Evolutionary conservation across 2,329 filamentous ascomycete genomes (phyloP), one percentile per base, ranked within the genome.

Genomic region (Calonectria hongkongensis): DNA sequence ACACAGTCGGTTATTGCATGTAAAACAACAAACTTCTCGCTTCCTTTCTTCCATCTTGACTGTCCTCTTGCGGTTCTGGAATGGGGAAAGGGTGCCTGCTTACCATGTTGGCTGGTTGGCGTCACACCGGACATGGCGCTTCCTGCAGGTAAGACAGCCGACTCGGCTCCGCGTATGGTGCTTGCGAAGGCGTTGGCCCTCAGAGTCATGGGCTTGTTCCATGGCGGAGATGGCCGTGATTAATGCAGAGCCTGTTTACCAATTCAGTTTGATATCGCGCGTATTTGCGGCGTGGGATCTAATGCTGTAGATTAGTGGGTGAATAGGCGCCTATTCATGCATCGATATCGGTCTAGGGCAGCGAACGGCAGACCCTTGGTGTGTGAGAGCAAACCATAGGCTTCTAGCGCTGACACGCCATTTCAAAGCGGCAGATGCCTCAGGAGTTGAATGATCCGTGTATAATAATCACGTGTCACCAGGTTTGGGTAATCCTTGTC

Each of bases 101-200:
- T 56, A 56, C 51, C 51, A 56, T 18, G 28, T 36, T 30, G 77
- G 77, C 2, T 67, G 66, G 16, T 41, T 66, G 1, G 73, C 77
- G 27, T 79, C 77, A 16, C 77, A 79, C 3, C 77, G 76, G 9
- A 79, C 71, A n/a, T 76, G 77, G 8, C 77, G 76, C 12, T 70
- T 75, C 27, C 77, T 73, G 39, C 77, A 79, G 0, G 77, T 78
- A 36, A 75, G 54, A 63, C 77, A 79, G 16, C 77, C 77, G 9
- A 56, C 60, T 51, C 70, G 71, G 30, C 77, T 79, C n/a, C 77
- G 76, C 2, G 74, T 79, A 56, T 79, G 76, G 51, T 69, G 73
- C 43, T 72, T 76, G 0, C 77, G 76, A 33, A 56, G 9, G 6
- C 51, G 51, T n/a, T 36, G 51, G 7, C 13, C 51, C 6, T 36